Base-by-base conservation (phyloP, 2,329 filamentous ascomycete genomes). In the Botrytis fragariae region DNA sequence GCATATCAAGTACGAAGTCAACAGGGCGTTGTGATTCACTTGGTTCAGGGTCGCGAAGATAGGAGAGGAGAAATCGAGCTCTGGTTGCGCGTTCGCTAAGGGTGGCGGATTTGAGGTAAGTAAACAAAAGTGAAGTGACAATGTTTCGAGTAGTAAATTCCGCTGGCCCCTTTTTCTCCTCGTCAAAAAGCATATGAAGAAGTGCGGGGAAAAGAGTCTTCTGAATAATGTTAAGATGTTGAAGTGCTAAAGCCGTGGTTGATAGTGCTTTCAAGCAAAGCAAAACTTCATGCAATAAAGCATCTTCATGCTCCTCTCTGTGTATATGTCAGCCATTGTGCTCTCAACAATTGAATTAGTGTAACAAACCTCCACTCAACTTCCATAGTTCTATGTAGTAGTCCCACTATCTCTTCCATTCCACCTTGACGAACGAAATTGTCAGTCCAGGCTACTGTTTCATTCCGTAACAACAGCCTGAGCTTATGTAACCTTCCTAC, bases 141-240 rank as follows among this genome's bases (percentile, higher is more conserved):
- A 98, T 93, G 78, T 92, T 92, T 72, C 96, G 91, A 20, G 96
- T 98, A 7, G 93, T 96, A 82, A 97, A 99, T 82, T 99, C 96
- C 84, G 93, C 97, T 0, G 96, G 96, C 0, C 96, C 96, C 82
- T 98, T 98, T 85, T 95, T 97, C 81, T 98, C 95, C n/a, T 97
- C 93, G 79, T 98, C 95, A 79, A 98, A 98, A 59, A 98, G 86
- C 91, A 98, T 94, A 74, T 89, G 89, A 64, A 98, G 84, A 64
- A 99, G 85, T 39, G 93, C 93, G 2, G 95, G 94, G 79, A 98
- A 98, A 14, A 99, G 86, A 0, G 91, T 91, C 9, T 86, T 85
- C 77, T 97, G 93, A 73, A 97, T 93, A 16, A 90, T 89, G 77
- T 93, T 88, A 12, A 99, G 88, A 80, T 95, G 93, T 77, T 92